phyloP scores from a whole-genome alignment of 768 basidiomycete species.

The Rhodotorula paludigena region DNA sequence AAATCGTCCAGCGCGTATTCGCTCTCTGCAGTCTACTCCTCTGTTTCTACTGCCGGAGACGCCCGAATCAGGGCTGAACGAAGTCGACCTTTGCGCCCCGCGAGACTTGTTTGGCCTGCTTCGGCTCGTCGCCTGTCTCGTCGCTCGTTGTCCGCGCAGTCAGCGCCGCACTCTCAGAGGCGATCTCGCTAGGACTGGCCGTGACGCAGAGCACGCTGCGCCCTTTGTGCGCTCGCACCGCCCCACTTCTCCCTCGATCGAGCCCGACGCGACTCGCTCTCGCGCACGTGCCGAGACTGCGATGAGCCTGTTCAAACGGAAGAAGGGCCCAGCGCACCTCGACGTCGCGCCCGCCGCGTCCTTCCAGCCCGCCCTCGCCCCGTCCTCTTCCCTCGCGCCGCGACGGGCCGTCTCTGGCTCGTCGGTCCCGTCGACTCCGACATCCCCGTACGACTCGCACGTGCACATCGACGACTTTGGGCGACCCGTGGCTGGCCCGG shows the following conservation, averaged over 20 bases:
- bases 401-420: background rate
- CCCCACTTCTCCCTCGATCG: background rate
- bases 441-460: background rate
- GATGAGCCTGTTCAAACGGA: conserved; percentile 18
- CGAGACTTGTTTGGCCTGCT: too few relatives aligned
- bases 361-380: background rate
- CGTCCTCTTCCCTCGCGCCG: background rate
- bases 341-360: background rate
- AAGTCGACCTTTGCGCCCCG: too few relatives aligned
- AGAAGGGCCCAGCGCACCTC: conserved; percentile 14
- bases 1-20: too few relatives aligned
- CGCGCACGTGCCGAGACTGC: background rate
- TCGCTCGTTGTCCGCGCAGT: too few relatives aligned
- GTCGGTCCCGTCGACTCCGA: background rate
- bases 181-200: too few relatives aligned
- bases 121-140: too few relatives aligned
- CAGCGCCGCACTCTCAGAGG: too few relatives aligned
- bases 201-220: too few relatives aligned
- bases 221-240: background rate
- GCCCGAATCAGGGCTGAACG: too few relatives aligned
- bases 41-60: too few relatives aligned
- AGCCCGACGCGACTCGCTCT: background rate
- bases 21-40: too few relatives aligned
- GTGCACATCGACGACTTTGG: conserved; percentile 32
- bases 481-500: conserved; percentile 6